Base-by-base conservation (phyloP, 1,139 yeast genomes). In the Scheffersomyces quercinus region DNA sequence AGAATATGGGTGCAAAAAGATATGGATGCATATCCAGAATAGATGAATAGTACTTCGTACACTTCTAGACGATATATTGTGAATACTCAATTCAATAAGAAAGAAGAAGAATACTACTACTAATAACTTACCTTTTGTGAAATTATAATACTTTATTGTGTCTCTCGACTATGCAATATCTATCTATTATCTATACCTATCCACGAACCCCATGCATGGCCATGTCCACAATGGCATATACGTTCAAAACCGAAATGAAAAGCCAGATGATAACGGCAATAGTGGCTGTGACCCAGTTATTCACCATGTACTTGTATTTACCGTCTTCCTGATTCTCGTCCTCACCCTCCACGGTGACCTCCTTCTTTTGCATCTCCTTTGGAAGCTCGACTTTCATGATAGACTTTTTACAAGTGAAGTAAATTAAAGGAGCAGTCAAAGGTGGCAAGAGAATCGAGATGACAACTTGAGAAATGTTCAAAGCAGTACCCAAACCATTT, bases 381-480 rank as follows among this genome's bases (percentile, higher is more conserved):
- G 39, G 60, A 48, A 49, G 60, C 67, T 65, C 62, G 13, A 83
- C 86, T 4, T 77, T 71, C 85, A 81, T 82, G 47, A 77, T 81
- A 43, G 77, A 67, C 51, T 78, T 78, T 39, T 68, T 75, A 44
- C 84, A 77, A 1, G 93, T 86, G 56, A 86, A 83, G 60, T 81
- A 85, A 44, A 86, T 75, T 58, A 86, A 70, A 8, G 93, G 95
- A 1, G 91, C 93, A 38, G 85, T 77, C 11, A 85, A 88, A 48
- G 85, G 78, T 5, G 95, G 93, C 42, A 86, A 68, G 38, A 85
- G 73, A 48, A 86, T 71, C 39, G 89, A 82, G 42, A 86, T 68
- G 4, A 85, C 79, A 32, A 86, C 93, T 60, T 86, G 95, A 0
- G 90, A 82, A 3, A 87, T 79, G 58, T 85, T 86, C 67, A 86